Conservation (phyloP, 139 green algal species). For the Volvox reticuliferus region DNA sequence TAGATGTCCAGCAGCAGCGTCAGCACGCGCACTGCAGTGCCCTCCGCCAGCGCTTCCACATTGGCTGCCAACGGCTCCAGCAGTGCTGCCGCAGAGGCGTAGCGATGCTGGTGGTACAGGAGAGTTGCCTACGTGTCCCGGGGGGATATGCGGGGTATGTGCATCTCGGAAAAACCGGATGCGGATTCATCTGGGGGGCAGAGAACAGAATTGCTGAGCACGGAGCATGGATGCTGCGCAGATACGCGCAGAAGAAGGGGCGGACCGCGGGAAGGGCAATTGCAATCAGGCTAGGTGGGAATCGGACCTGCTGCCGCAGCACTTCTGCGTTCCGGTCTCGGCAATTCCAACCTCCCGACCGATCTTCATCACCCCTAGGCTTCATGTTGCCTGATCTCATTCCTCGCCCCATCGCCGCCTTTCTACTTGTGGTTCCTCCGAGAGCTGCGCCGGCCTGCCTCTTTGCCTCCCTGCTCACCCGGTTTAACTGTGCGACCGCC, state of each 20-base stretch:
- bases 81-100: conserved; percentile 10
- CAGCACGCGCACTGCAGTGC: conserved; percentile 28
- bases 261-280: too few relatives aligned
- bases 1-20: conserved; percentile 35
- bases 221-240: too few relatives aligned
- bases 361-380: too few relatives aligned
- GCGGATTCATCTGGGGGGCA: neutral
- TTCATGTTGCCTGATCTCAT: too few relatives aligned
- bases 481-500: conserved; percentile 28
- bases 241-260: too few relatives aligned
- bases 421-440: too few relatives aligned
- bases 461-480: conserved; percentile 1
- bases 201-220: neutral
- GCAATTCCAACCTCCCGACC: too few relatives aligned
- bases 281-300: too few relatives aligned
- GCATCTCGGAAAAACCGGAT: neutral
- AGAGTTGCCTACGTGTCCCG: conserved; percentile 19
- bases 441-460: too few relatives aligned
- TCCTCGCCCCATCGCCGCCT: too few relatives aligned
- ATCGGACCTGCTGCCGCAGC: too few relatives aligned
- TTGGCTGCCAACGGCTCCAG: conserved; percentile 24
- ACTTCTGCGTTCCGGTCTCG: too few relatives aligned
- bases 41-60: conserved; percentile 43
- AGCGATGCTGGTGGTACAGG: conserved; percentile 31
- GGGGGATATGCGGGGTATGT: neutral